phyloP scores from a whole-genome alignment of 106 monocot species.

The Allium cepa region DNA sequence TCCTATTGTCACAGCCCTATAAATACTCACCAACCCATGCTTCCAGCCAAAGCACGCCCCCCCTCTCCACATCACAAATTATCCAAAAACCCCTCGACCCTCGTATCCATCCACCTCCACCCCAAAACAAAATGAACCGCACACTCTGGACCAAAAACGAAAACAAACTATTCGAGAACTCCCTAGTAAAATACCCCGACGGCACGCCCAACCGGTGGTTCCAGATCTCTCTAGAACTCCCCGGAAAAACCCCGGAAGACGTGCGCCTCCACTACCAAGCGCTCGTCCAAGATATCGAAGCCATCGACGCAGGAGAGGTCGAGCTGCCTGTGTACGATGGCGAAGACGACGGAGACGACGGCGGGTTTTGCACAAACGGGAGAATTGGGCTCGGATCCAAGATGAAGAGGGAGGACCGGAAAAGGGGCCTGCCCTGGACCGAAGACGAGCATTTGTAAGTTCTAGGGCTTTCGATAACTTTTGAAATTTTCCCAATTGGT shows the following conservation, averaged over 20 bases:
- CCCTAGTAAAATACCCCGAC: slow-evolving; percentile 36
- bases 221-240: slow-evolving; percentile 24
- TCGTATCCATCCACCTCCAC: neutral
- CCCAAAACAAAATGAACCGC: neutral
- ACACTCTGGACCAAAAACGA: slow-evolving; percentile 27
- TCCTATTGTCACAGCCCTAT: too few relatives aligned
- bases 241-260: slow-evolving; percentile 28
- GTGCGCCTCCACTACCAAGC: slow-evolving; percentile 21
- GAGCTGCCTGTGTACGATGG: slow-evolving; percentile 21
- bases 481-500: too few relatives aligned
- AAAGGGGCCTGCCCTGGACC: slow-evolving; percentile 36
- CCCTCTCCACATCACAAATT: neutral
- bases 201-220: slow-evolving; percentile 34
- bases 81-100: neutral
- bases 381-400: neutral
- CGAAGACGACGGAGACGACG: slow-evolving; percentile 4
- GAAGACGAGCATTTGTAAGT: slow-evolving; percentile 51
- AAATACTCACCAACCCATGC: too few relatives aligned
- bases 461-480: neutral
- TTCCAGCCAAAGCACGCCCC: too few relatives aligned
- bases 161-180: slow-evolving; percentile 43
- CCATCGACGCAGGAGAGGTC: slow-evolving; percentile 38
- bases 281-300: slow-evolving; percentile 30
- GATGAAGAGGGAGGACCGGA: slow-evolving; percentile 21
- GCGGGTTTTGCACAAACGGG: neutral